Base-by-base conservation (phyloP, 1,284 basidiomycete species). In the Trichosporon sp. region DNA sequence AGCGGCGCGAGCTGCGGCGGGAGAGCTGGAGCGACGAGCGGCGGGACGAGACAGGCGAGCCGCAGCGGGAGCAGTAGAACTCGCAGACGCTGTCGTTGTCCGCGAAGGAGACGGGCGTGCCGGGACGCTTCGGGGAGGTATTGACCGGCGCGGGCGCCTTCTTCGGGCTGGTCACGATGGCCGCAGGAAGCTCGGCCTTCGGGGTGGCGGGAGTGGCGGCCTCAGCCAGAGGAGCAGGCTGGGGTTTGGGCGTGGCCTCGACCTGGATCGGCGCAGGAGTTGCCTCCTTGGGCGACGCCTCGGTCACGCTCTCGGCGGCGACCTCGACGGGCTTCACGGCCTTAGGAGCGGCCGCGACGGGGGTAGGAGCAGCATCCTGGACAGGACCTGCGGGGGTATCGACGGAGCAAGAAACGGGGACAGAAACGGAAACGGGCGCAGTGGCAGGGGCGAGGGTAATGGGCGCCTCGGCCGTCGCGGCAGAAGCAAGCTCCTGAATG, bases 1-100 rank as follows among this genome's bases (percentile, higher is more conserved):
- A 63, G 31, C 59, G 59, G 32, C 59, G 59, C 12, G 59, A 63
- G 32, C 32, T 37, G 59, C 59, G 59, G 59, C 59, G 59, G 31
- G 59, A 63, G 14, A 63, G 59, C 59, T 61, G 56, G 31, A 61
- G 56, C 56, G 56, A 61, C 10, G 59, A 32, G 59, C 59, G 59
- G 59, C 59, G 59, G 19, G 59, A 37, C 4, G 59, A 63, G 16
- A 63, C 59, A 12, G 59, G 59, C 59, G 59, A 63, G 12, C 59
- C 59, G 35, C 59, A 63, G 14, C 59, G 59, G 2, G 59, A 63
- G 59, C 59, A 63, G 32, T 16, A n/a, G 14, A 37, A 10, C 31
- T 35, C 31, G 56, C 56, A 14, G 11, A 32, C 56, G 19, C 19
- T 56, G 19, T 56, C 51, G 21, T 56, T 56, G 51, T 56, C 51